Conservation (phyloP, 345 rosid species). For the Pistacia atlantica region DNA sequence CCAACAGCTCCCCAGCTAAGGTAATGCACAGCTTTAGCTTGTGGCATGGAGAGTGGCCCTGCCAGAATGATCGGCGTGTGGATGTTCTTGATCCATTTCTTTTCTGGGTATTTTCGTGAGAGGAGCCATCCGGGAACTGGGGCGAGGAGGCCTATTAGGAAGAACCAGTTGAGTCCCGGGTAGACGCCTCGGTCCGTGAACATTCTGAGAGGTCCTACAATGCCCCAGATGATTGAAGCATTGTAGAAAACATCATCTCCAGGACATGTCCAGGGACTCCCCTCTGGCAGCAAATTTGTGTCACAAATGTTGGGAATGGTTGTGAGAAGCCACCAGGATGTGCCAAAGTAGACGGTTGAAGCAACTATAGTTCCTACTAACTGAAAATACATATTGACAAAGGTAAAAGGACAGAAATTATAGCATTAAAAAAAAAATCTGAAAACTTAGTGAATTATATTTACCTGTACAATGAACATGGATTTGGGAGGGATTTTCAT, state of each 20-base stretch:
- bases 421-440: background rate
- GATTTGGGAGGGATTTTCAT: slow-evolving; percentile 63
- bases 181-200: slow-evolving; percentile 47
- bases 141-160: slow-evolving; percentile 47
- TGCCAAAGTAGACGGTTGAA: slow-evolving; percentile 46
- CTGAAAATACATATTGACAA: slow-evolving; percentile 2
- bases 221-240: slow-evolving; percentile 65
- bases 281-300: slow-evolving; percentile 26
- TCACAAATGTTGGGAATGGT: slow-evolving; percentile 42
- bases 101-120: slow-evolving; percentile 27
- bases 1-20: slow-evolving; percentile 64
- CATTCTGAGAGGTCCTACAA: slow-evolving; percentile 51
- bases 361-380: slow-evolving; percentile 45
- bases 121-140: slow-evolving; percentile 44
- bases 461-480: slow-evolving; percentile 57
- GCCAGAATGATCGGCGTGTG: slow-evolving; percentile 65
- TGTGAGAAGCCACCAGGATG: slow-evolving; percentile 48
- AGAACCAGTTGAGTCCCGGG: slow-evolving; percentile 51
- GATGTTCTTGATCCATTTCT: slow-evolving; percentile 42
- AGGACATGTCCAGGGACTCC: slow-evolving; percentile 62
- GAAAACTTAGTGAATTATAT: background rate
- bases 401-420: background rate
- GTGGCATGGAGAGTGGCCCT: slow-evolving; percentile 47
- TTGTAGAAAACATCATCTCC: slow-evolving; percentile 48
- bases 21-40: slow-evolving; percentile 62